Evolutionary conservation across 2,329 filamentous ascomycete genomes (phyloP), one percentile per base, ranked within the genome.

Genomic region (Fusarium austroafricanum): DNA sequence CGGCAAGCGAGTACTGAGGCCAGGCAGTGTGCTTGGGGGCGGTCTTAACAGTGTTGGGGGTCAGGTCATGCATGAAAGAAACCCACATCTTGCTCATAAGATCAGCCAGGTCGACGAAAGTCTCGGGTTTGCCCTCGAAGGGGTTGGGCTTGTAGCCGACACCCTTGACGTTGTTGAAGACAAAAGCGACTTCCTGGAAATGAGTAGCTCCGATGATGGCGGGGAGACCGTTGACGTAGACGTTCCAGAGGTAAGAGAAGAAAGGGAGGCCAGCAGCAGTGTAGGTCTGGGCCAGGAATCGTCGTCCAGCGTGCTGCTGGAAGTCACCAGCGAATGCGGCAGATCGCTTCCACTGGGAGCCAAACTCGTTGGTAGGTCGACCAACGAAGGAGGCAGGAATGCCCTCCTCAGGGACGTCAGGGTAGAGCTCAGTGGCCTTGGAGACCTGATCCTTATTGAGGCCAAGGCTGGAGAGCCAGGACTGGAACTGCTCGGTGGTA

Each of bases 291-390:
- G 83, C 85, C 4, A 84, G 81, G 28, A 82, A 79, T 5, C 88
- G 82, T 6, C 87, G 82, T 23, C 83, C 83, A 5, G 83, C 84
- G 59, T 87, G 85, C 78, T 90, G 86, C 50, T 79, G 74, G 10
- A 79, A 78, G 75, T 90, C 88, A 31, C 88, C 88, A 81, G 67
- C 67, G 28, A 73, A 86, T 4, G 87, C 85, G 4, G 83, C 82
- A 14, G 79, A 82, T 57, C 88, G 85, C 60, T 87, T 86, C 76
- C 81, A 89, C 72, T 86, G 79, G 3, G 74, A 68, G 7, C 85
- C 85, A 39, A 76, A 79, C 2, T 65, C 43, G 14, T 71, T 71
- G 10, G 47, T 29, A 9, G 76, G 78, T 6, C 72, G 75, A 29
- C 75, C 76, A 4, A 73, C 72, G 10, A 81, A 77, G 35, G 78